phyloP scores from a whole-genome alignment of 1,284 basidiomycete species.

The Fistulinella cinereoalba region DNA sequence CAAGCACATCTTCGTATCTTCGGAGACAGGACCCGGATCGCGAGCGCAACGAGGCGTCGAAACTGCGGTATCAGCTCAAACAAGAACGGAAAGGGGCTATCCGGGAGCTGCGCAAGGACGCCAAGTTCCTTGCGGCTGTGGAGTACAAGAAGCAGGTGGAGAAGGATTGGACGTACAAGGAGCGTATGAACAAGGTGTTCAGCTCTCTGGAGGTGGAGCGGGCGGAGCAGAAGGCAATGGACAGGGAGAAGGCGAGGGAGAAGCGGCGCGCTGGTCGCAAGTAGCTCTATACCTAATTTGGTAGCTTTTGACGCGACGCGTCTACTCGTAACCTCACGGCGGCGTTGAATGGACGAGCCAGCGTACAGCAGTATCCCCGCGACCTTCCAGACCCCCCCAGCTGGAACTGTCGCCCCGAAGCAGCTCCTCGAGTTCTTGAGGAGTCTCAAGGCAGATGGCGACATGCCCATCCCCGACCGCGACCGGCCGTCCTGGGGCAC shows the following conservation, averaged over 20 bases:
- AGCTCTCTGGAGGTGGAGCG: constrained; percentile 86
- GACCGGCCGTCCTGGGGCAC: constrained; percentile 38
- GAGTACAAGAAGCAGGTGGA: constrained; percentile 81
- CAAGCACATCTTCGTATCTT: constrained; percentile 76
- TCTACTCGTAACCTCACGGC: not conserved
- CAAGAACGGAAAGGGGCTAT: constrained; percentile 98
- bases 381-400: constrained; percentile 40
- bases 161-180: constrained; percentile 78
- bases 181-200: constrained; percentile 81
- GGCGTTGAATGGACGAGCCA: constrained; percentile 23
- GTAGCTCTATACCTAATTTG: constrained; percentile 31
- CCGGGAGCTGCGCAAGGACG: constrained; percentile 93
- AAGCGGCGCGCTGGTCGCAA: constrained; percentile 75
- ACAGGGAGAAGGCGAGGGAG: constrained; percentile 75
- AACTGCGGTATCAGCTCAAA: constrained; percentile 88
- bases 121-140: constrained; percentile 87
- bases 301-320: constrained; percentile 11
- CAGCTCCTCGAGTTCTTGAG: constrained; percentile 46
- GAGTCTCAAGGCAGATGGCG: constrained; percentile 35
- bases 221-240: constrained; percentile 93
- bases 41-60: constrained; percentile 84
- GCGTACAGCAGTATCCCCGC: constrained; percentile 33
- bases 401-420: constrained; percentile 39
- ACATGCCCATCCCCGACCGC: constrained; percentile 29
- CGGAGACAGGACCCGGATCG: constrained; percentile 89